A percentile compares a stretch with the other conserved stretches of the same genome.
Conservation (phyloP, 2,329 filamentous ascomycete genomes). For the Cladosporium sp. region DNA sequence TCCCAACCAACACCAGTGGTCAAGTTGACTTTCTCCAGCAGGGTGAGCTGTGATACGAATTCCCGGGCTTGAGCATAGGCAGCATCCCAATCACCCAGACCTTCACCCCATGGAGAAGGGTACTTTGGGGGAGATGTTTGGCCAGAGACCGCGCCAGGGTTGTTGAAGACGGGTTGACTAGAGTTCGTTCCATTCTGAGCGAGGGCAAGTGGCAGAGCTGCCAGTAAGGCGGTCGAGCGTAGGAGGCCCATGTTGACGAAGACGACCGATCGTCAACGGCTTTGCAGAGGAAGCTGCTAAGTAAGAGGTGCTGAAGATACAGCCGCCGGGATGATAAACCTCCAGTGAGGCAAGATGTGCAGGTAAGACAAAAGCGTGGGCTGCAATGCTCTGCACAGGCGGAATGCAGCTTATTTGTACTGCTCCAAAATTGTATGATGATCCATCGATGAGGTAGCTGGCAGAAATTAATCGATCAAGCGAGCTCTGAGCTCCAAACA, state of each 20-base stretch:
- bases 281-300: slow-evolving; percentile 8
- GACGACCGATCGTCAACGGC: slow-evolving; percentile 6
- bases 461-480: slow-evolving; percentile 7
- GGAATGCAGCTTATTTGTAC: slow-evolving; percentile 10
- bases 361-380: neutral
- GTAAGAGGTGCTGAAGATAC: slow-evolving; percentile 8
- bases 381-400: neutral
- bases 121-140: slow-evolving; percentile 63
- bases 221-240: slow-evolving; percentile 23
- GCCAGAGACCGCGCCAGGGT: slow-evolving; percentile 26
- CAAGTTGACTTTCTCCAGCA: slow-evolving; percentile 88
- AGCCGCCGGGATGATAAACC: slow-evolving; percentile 1
- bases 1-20: slow-evolving; percentile 83
- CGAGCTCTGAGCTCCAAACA: slow-evolving; percentile 10
- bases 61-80: slow-evolving; percentile 71
- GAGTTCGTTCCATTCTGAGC: slow-evolving; percentile 27
- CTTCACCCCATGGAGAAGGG: slow-evolving; percentile 82
- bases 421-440: neutral
- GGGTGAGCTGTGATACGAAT: slow-evolving; percentile 78
- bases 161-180: slow-evolving; percentile 20
- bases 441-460: neutral
- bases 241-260: slow-evolving; percentile 21
- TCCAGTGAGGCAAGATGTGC: neutral
- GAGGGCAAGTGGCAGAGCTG: slow-evolving; percentile 27
- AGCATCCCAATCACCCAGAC: slow-evolving; percentile 67